Base-by-base conservation (phyloP, 257 asterid species). In the Solanum megistacrolobum region DNA sequence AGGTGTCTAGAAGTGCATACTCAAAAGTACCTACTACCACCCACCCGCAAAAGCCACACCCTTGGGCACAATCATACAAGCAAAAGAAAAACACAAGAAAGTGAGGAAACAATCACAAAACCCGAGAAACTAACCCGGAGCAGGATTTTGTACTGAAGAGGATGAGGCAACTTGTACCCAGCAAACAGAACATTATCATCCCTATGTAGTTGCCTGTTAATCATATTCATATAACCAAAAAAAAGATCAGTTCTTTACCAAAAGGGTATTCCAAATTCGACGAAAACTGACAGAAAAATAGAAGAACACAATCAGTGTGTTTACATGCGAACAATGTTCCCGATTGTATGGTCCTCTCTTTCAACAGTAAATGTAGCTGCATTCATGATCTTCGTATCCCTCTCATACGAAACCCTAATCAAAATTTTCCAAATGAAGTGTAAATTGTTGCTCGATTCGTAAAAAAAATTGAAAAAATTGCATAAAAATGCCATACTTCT, bases 131-230 rank as follows among this genome's bases (percentile, higher is more conserved):
- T 84, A 39, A 96, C 98, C 97, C 99, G 92, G 18, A 96, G 86
- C 14, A 93, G 85, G n/a, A 96, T 95, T 90, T 95, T 94, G 94
- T 96, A 96, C 94, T 95, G 96, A 55, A 96, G 99, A n/a, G 99
- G 99, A 83, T 96, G 98, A 55, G 98, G 99, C 90, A 96, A 89
- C 94, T 96, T 96, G 96, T 96, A 96, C 35, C 98, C 99, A 86
- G 99, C 95, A 90, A 96, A 96, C 38, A 96, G 90, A 16, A 95
- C 97, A 89, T 93, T 93, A 55, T 93, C 94, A 62, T 96, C 99
- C 88, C 99, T 92, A 88, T 96, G 99, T 92, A 96, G 65, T 68
- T 96, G 99, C 99, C 99, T 96, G 92, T 72, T 83, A 79, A 79
- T 78, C 84, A 78, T 39, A 21, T 41, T 1, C 5, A 78, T 41